Conservation (phyloP, 805 yeast genomes). For the Wickerhamomyces rabaulensis region DNA sequence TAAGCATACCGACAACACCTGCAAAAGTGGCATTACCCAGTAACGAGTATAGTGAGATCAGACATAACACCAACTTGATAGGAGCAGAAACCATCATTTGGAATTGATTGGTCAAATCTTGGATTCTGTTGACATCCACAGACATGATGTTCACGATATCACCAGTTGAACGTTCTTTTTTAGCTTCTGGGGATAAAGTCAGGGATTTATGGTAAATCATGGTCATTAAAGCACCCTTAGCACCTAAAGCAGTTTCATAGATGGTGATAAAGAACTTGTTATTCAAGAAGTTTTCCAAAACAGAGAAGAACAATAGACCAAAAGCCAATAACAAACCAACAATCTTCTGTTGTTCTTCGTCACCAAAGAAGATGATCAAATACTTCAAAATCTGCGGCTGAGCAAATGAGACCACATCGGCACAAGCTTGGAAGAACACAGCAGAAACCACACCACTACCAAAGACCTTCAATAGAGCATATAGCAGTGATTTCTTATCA, state of each 20-base stretch:
- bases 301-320: constrained; percentile 56
- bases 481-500: constrained; percentile 42
- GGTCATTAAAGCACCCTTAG: constrained; percentile 62
- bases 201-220: constrained; percentile 68
- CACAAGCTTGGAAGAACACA: constrained; percentile 64
- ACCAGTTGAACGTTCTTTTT: constrained; percentile 59
- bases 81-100: constrained; percentile 58
- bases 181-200: constrained; percentile 59
- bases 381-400: constrained; percentile 79
- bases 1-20: constrained; percentile 46
- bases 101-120: constrained; percentile 49
- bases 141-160: constrained; percentile 76
- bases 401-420: constrained; percentile 77
- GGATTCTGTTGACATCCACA: constrained; percentile 67
- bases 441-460: constrained; percentile 69
- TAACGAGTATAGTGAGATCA: constrained; percentile 48
- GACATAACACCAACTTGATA: constrained; percentile 45
- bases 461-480: constrained; percentile 65
- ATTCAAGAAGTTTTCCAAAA: constrained; percentile 54
- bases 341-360: constrained; percentile 28
- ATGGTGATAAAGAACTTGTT: constrained; percentile 65
- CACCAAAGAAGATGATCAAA: constrained; percentile 56
- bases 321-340: constrained; percentile 58
- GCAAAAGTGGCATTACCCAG: constrained; percentile 56
- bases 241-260: constrained; percentile 56